phyloP scores from a whole-genome alignment of 192 early-diverging fungal genomes.

The Coemansia sp. region DNA sequence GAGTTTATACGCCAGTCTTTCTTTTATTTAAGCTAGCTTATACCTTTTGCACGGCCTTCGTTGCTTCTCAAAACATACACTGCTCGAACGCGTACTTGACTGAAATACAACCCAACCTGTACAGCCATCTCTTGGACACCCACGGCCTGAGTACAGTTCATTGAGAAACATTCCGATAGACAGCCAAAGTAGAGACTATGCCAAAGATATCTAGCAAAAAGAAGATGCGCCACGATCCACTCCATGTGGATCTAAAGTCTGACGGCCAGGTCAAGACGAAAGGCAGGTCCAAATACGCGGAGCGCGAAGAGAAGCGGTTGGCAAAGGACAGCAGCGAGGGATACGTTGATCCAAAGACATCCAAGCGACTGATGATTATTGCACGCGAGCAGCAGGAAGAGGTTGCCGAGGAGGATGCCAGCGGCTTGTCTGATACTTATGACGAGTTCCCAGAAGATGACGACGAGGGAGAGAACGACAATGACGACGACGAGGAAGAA shows the following conservation, averaged over 20 bases:
- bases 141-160: no score
- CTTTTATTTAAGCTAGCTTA: not conserved
- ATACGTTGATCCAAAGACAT: constrained; percentile 84
- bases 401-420: constrained; percentile 64
- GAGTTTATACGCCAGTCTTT: no score
- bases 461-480: constrained; percentile 5
- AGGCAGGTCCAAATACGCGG: constrained; percentile 58
- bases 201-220: constrained; percentile 36
- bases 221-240: constrained; percentile 76
- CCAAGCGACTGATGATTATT: constrained; percentile 84
- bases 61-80: not conserved
- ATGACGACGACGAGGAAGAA: constrained; percentile 57
- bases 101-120: no score
- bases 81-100: not conserved
- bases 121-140: no score
- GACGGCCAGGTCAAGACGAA: constrained; percentile 56
- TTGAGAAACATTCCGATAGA: no score
- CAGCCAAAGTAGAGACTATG: constrained; percentile 23
- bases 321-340: constrained; percentile 51
- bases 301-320: constrained; percentile 59
- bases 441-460: constrained; percentile 29
- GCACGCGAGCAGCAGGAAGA: constrained; percentile 92
- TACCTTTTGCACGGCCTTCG: no score
- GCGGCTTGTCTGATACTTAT: constrained; percentile 47
- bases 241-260: constrained; percentile 76